Conservation (phyloP, 768 basidiomycete species). For the Glaciozyma martinii region DNA sequence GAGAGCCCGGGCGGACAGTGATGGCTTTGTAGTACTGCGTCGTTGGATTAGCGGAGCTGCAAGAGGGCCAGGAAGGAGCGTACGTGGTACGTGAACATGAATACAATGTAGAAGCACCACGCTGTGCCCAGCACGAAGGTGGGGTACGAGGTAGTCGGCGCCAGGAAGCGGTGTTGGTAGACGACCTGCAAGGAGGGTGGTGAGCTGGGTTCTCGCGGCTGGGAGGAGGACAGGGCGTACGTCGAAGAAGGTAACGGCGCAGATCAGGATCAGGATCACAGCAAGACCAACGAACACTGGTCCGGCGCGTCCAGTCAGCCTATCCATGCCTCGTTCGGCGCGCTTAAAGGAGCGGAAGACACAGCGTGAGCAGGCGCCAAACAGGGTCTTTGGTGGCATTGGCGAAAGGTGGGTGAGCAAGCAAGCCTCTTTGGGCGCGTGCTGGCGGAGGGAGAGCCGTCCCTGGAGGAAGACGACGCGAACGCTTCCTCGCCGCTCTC, state of each 20-base stretch:
- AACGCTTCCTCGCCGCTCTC: no score
- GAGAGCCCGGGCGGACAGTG: conserved; percentile 68
- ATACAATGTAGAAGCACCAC: conserved; percentile 23
- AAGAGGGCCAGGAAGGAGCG: neutral
- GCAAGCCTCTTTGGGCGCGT: no score
- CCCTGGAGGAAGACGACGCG: no score
- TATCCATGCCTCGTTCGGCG: neutral
- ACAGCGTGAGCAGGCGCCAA: conserved; percentile 2
- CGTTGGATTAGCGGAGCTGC: neutral
- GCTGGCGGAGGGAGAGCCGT: no score
- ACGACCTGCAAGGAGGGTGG: conserved; percentile 11
- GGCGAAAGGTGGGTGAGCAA: no score
- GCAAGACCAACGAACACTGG: conserved; percentile 84
- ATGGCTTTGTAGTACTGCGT: conserved; percentile 67
- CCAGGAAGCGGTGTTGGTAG: conserved; percentile 23
- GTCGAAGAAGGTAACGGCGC: conserved; percentile 73
- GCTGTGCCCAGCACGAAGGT: conserved; percentile 6
- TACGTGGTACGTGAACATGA: conserved; percentile 29
- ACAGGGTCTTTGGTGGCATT: neutral
- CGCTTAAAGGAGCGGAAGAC: conserved; percentile 4
- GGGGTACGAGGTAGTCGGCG: neutral
- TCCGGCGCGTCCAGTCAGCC: conserved; percentile 79
- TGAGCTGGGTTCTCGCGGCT: neutral
- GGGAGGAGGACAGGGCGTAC: conserved; percentile 30
- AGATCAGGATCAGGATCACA: conserved; percentile 57